Conservation (phyloP, 192 early-diverging fungal genomes). For the Cladochytrium replicatum region DNA sequence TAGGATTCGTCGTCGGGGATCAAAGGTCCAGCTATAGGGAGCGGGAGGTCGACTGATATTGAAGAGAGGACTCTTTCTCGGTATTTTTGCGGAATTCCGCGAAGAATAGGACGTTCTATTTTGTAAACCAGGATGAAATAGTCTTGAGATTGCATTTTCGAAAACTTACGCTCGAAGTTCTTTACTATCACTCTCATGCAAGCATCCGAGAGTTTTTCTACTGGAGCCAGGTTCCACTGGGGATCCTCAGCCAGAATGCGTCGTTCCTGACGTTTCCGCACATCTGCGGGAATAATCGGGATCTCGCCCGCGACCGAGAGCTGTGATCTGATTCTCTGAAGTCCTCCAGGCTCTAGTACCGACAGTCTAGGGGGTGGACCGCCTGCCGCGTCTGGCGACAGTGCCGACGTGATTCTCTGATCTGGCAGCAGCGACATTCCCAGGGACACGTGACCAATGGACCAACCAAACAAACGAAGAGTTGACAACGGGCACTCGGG, state of each 20-base stretch:
- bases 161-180: slow-evolving; percentile 40
- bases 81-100: slow-evolving; percentile 32
- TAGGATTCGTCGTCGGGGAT: slow-evolving; percentile 40
- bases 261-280: slow-evolving; percentile 14
- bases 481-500: no score
- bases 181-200: slow-evolving; percentile 39
- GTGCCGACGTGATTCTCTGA: no score
- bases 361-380: no score
- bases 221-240: slow-evolving; percentile 47
- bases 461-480: no score
- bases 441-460: no score
- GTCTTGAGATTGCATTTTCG: neutral
- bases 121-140: no score
- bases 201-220: slow-evolving; percentile 38
- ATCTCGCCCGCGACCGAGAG: no score
- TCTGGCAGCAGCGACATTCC: no score
- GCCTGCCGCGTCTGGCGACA: no score
- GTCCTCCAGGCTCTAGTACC: no score
- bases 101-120: slow-evolving; percentile 27
- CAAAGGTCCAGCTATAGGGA: slow-evolving; percentile 31
- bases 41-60: slow-evolving; percentile 31
- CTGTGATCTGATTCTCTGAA: no score
- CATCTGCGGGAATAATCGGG: neutral
- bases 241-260: slow-evolving; percentile 45
- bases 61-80: slow-evolving; percentile 27